Conservation (phyloP, 257 asterid genomes). For the Knoxia roxburghii region DNA sequence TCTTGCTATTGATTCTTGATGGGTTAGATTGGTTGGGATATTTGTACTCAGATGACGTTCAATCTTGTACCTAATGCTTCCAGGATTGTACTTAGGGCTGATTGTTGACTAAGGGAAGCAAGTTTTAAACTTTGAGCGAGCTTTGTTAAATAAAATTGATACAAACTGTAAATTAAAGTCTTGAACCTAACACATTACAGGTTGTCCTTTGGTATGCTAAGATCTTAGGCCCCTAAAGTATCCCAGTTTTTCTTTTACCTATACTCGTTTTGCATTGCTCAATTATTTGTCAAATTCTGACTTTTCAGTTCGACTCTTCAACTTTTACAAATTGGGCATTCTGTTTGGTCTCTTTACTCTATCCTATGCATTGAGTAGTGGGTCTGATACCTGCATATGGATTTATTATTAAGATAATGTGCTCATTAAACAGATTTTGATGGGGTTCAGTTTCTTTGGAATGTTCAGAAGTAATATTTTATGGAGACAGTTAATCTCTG, state of each 20-base stretch:
- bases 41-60: background rate
- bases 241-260: background rate
- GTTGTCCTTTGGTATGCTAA: background rate
- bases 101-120: background rate
- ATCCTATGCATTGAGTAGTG: background rate
- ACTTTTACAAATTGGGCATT: background rate
- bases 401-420: too few species aligned
- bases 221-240: background rate
- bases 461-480: background rate
- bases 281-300: background rate
- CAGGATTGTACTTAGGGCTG: background rate
- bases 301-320: too few species aligned
- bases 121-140: too few species aligned
- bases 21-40: background rate
- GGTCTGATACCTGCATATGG: background rate
- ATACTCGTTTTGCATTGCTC: too few species aligned
- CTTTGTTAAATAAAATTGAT: background rate
- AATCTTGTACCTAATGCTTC: background rate
- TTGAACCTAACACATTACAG: too few species aligned
- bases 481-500: background rate
- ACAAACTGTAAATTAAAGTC: too few species aligned
- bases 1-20: background rate
- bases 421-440: background rate
- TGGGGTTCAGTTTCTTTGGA: background rate
- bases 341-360: background rate